These are phyloP conservation scores for Gamsiella multidivaricata DNA, from an alignment of 192 early-diverging fungal genomes.

Conservation along the genomic window DNA sequence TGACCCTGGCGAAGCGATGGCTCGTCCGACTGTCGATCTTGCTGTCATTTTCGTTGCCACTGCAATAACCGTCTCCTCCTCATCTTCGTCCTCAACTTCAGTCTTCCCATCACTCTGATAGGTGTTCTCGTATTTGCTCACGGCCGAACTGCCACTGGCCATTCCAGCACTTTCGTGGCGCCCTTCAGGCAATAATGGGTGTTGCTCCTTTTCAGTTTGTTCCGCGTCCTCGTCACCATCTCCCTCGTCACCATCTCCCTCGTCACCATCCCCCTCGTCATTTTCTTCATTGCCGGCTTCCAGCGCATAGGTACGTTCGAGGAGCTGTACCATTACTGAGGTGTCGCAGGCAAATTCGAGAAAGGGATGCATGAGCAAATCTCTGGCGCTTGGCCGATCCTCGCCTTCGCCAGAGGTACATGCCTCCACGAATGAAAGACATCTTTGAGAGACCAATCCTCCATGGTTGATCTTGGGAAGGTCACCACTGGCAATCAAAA, in stretches of 20 bases:
- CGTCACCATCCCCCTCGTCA: slow-evolving; percentile 8
- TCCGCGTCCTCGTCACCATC: slow-evolving; percentile 26
- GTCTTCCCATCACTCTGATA: not conserved
- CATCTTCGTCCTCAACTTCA: not conserved
- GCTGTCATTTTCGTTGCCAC: slow-evolving; percentile 18
- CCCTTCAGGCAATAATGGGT: not conserved
- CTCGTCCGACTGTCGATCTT: not conserved
- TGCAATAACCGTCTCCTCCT: slow-evolving; percentile 5
- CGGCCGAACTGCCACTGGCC: not conserved
- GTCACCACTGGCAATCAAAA: slow-evolving; percentile 49
- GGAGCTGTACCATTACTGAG: slow-evolving; percentile 21
- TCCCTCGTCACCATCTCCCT: slow-evolving; percentile 35
- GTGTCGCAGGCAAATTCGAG: slow-evolving; percentile 34
- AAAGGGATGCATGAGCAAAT: slow-evolving; percentile 40
- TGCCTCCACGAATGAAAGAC: slow-evolving; percentile 29
- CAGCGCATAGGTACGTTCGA: slow-evolving; percentile 34
- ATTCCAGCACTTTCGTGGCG: not conserved
- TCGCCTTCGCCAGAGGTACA: slow-evolving; percentile 42
- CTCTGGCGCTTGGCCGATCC: slow-evolving; percentile 23
- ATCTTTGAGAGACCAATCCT: slow-evolving; percentile 32
- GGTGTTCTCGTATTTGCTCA: not conserved
- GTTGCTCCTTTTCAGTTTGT: not conserved
- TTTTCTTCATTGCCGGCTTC: slow-evolving; percentile 25
- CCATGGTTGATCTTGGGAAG: slow-evolving; percentile 24
- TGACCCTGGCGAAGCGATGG: not conserved